Evolutionary conservation across 129 eudicot species (phyloP), one percentile per base, ranked within the genome.

Genomic region (Arctium minus): DNA sequence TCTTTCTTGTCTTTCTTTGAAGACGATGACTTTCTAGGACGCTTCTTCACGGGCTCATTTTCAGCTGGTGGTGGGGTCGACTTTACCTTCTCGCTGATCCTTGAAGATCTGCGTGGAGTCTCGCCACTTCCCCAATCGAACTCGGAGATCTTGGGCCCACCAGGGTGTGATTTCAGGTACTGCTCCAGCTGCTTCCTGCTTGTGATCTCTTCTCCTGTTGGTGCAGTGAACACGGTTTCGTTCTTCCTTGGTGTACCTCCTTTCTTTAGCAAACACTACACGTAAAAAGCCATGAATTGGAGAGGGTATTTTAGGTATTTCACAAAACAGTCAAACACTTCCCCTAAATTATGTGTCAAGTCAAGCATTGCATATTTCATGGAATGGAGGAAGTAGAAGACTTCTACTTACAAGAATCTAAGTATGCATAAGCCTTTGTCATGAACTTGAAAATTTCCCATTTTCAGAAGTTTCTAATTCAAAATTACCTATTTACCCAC

Each of bases 71-170:
- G 87, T 44, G 90, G 92, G 62, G 92, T 71, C 35, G 87, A 86
- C 89, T 93, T 93, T 29, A 62, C 86, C 82, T 91, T 93, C 89
- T 88, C 94, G 30, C 91, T 88, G 81, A 93, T 91, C 67, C 96
- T 90, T 38, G 96, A 56, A 17, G 97, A 93, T 78, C 97, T 85
- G 75, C 97, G 80, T 50, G 97, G 92, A 2, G 94, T 89, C 74
- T 91, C 93, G 29, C 96, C 96, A 0, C 86, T 86, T 53, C 92
- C 91, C 97, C 96, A 93, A 44, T 91, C 97, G 71, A 93, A 93
- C 82, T 91, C 90, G 3, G 94, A 87, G 68, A 87, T 40, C 73
- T 86, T 81, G 73, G 97, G 97, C 60, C 96, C 90, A 39, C 92
- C 96, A 38, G 97, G 96, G 87, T 93, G 91, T 5, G 96, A 81